Evolutionary conservation across 805 yeast genomes (phyloP).

Genomic region (Nakazawaea pomicola): DNA sequence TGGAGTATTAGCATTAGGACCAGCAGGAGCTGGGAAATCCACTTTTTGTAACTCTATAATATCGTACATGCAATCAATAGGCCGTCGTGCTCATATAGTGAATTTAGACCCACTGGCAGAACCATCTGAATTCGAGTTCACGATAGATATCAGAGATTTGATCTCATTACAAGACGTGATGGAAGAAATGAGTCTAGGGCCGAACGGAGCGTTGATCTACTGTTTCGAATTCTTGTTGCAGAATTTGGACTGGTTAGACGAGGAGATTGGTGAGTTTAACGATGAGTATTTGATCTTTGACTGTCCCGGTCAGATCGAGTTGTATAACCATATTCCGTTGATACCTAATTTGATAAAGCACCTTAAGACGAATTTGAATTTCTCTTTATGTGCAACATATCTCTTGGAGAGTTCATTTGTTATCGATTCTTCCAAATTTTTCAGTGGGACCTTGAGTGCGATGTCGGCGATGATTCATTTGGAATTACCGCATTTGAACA

Average conservation of each 20-base stretch:
- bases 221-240: conserved; percentile 89
- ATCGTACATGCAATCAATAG: conserved; percentile 81
- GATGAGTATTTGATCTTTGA: conserved; percentile 94
- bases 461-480: conserved; percentile 97
- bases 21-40: conserved; percentile 96
- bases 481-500: conserved; percentile 92
- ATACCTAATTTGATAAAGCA: conserved; percentile 87
- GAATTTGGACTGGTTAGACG: conserved; percentile 95
- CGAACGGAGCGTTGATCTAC: conserved; percentile 90
- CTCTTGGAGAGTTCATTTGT: conserved; percentile 92
- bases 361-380: conserved; percentile 70
- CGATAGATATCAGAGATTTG: conserved; percentile 87
- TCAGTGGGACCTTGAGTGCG: conserved; percentile 92
- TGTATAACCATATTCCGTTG: conserved; percentile 91
- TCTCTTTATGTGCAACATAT: conserved; percentile 89
- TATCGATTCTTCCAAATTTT: conserved; percentile 84
- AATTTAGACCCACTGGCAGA: conserved; percentile 98
- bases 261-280: conserved; percentile 91
- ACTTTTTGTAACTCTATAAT: conserved; percentile 89
- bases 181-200: conserved; percentile 92
- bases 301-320: conserved; percentile 96
- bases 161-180: conserved; percentile 89
- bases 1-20: conserved; percentile 91
- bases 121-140: conserved; percentile 84
- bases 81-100: conserved; percentile 91